Evolutionary conservation across 257 asterid species (phyloP), one percentile per base, ranked within the genome.

Genomic region (Salvia hispanica): DNA sequence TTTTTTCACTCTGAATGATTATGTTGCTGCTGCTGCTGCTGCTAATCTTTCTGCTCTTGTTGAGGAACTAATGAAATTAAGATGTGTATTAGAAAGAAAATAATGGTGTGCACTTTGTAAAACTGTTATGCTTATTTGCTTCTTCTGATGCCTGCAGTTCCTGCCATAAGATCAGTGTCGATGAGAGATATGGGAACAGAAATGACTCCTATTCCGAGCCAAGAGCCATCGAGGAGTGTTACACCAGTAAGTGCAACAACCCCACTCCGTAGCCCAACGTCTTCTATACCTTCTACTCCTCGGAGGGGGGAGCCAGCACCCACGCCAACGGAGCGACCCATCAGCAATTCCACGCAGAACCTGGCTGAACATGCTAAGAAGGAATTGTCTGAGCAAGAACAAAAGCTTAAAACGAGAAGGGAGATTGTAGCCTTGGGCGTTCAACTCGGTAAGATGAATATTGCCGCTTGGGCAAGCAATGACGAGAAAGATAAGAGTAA

Each of bases 101-200:
- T 25, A 39, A 39, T 6, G 40, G 58, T 66, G 21, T 48, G 36
- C n/a, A 33, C 44, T 76, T 40, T 8, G 13, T 11, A 39, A 42
- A 61, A 59, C 47, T 9, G 58, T 14, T 54, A 21, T 43, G 25
- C 55, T 66, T 16, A 14, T 40, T 37, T 18, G 58, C 50, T 62
- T 60, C 15, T 58, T 33, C 51, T 59, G 14, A 25, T 63, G 54
- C 83, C 72, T 70, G 93, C 79, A 62, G 72, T 66, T 56, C 82
- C 93, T 8, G 81, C 78, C 7, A 69, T 91, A 66, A 94, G 99
- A 73, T 86, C 97, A 9, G 99, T 94, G 74, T 91, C 99, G 11
- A 94, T 94, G 99, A 85, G 99, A 74, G 99, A 94, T 51, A 94
- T 84, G 95, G 99, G 99, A 66, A 94, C 99, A 0, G 99, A 94